Conservation (phyloP, 192 early-diverging fungal species). For the Entomortierella chlamydospora region DNA sequence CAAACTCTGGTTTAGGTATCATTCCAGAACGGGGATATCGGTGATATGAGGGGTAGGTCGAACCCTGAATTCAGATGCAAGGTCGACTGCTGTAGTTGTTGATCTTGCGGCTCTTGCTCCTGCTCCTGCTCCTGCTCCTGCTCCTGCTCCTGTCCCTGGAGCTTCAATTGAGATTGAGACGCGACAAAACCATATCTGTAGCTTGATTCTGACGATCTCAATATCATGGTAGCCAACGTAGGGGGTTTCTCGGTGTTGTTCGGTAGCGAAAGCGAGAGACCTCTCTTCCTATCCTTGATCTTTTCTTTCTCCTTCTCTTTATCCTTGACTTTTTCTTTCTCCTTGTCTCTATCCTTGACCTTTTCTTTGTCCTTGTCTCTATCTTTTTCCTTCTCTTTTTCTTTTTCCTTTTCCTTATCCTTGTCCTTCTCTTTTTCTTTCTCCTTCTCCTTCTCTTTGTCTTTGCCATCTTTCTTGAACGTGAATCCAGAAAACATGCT, state of each 20-base stretch:
- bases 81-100: neutral
- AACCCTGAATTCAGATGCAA: conserved; percentile 7
- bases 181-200: neutral
- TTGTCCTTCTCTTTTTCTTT: conserved; percentile 4
- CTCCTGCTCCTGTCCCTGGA: too few species aligned
- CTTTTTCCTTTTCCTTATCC: neutral
- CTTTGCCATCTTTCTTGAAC: conserved; percentile 30
- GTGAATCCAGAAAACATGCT: conserved; percentile 30
- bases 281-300: conserved; percentile 17
- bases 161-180: neutral
- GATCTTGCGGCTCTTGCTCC: neutral
- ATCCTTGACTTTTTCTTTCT: conserved; percentile 20
- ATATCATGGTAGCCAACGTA: neutral
- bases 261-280: conserved; percentile 17
- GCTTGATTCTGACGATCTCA: neutral
- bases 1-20: neutral
- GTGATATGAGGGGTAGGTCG: conserved; percentile 37
- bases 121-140: too few species aligned
- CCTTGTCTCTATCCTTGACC: neutral
- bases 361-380: too few species aligned
- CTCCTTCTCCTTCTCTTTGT: conserved; percentile 4
- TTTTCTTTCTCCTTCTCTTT: conserved; percentile 7
- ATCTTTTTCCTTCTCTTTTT: too few species aligned
- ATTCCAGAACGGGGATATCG: conserved; percentile 44
- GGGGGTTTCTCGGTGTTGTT: neutral